Evolutionary conservation across 2,329 filamentous ascomycete species (phyloP), one percentile per base, ranked within the genome.

Genomic region (Colletotrichum viniferum): DNA sequence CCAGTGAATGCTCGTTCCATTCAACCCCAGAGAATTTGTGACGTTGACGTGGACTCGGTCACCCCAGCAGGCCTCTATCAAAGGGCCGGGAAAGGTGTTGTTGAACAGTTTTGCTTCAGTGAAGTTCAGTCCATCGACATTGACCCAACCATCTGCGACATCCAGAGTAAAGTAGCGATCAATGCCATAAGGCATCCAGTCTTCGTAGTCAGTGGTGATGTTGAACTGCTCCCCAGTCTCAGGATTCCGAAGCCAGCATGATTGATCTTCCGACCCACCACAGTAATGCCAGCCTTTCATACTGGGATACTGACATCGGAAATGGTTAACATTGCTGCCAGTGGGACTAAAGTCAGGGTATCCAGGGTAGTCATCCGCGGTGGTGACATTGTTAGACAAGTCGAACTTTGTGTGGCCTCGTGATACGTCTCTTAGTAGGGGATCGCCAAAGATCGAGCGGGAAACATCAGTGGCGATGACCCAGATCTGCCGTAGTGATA

Each of bases 1-100:
- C 87, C 88, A 90, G 80, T 91, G 89, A 7, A 90, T 82, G 9
- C 80, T 82, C 76, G 78, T 90, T 8, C 95, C 90, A 62, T 73
- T 73, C n/a, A 60, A 21, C 2, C 10, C 18, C 16, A 73, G 21
- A 4, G 92, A 89, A 82, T 97, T 97, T 82, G 91, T 88, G 69
- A 96, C 89, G 43, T 92, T 92, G 48, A 95, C 34, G 4, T 73
- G 56, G 3, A 73, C 56, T 16, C 80, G 70, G 61, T 82, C 81
- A 10, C 81, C 81, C 81, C 81, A 82, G 12, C 80, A 81, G 0
- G 80, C 81, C 24, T 82, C 77, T 4, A 82, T 77, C 78, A 79
- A 80, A 0, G 81, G 81, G 0, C 81, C 81, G 3, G 81, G 81
- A 36, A 81, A 82, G 14, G 58, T 21, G 1, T 77, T 62, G 30